Evolutionary conservation across 2,329 filamentous ascomycete genomes (phyloP), one percentile per base, ranked within the genome.

Genomic region (Clarireedia monteithiana): DNA sequence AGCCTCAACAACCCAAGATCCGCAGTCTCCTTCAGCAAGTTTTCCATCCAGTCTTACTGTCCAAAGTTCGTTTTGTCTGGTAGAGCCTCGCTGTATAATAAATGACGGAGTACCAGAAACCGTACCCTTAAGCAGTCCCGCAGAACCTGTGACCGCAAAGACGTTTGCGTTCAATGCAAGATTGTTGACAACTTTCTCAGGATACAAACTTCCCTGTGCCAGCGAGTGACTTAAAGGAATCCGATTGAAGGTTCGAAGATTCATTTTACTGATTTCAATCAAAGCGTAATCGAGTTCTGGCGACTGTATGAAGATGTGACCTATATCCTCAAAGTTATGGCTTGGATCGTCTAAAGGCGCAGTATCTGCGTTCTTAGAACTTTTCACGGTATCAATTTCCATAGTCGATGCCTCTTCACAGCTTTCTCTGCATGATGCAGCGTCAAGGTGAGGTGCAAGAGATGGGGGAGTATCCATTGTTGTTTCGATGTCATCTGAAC

Each of bases 1-100:
- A 14, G 42, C 17, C 45, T 62, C 59, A 34, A 63, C 50, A 23
- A 65, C 62, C 60, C 61, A 64, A 39, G 62, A 56, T 6, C 62
- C 63, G 45, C 55, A 59, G 46, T 65, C 60, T 2, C 63, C 63
- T 10, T 40, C 6, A 12, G 12, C 12, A 6, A 49, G 20, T 36
- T 10, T 14, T 15, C 47, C 27, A 34, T 49, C 15, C 24, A 49
- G 27, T 12, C 20, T 24, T 17, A 49, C 47, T n/a, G 14, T 23
- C 47, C 47, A 49, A 14, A 49, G 26, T 23, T 49, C 47, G n/a
- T 38, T 24, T 17, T 17, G 12, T 4, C 6, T 12, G 12, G 12
- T 4, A 15, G 12, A 6, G 4, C 12, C n/a, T 27, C 14, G n/a
- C 3, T 17, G 10, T 14, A 30, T 15, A 4, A 49, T 15, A 14